phyloP scores from a whole-genome alignment of 2,329 filamentous ascomycete species.

The Metarhizium rileyi region DNA sequence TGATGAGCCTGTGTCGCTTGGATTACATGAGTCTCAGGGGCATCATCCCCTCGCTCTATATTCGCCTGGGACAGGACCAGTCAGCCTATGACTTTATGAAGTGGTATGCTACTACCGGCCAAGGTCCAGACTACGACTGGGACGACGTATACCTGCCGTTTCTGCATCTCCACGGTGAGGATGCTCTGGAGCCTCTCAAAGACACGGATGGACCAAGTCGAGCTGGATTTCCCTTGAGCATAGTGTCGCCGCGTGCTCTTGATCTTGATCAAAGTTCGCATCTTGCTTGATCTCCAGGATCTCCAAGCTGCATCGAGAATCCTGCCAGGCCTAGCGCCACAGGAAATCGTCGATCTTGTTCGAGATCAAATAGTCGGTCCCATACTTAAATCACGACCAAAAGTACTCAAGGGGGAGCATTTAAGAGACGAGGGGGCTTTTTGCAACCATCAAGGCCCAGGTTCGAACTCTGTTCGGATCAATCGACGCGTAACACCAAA shows the following conservation, averaged over 20 bases:
- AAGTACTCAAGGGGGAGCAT: too few species aligned
- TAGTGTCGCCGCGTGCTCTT: too few species aligned
- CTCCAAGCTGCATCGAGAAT: conserved; percentile 8
- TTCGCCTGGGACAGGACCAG: conserved; percentile 38
- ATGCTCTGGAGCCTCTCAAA: conserved; percentile 28
- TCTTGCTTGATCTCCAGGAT: conserved; percentile 14
- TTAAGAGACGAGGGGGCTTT: too few species aligned
- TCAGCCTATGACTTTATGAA: conserved; percentile 35
- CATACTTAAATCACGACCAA: conserved; percentile 1
- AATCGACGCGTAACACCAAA: too few species aligned
- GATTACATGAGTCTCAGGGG: conserved; percentile 35
- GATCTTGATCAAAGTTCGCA: conserved; percentile 14
- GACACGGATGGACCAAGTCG: conserved; percentile 6
- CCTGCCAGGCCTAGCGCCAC: conserved; percentile 7
- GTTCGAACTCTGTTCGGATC: too few species aligned
- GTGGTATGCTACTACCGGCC: conserved; percentile 17
- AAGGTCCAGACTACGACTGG: conserved; percentile 11
- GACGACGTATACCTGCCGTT: conserved; percentile 10
- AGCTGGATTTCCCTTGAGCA: too few species aligned
- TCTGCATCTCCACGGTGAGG: conserved; percentile 25
- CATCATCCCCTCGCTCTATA: conserved; percentile 28
- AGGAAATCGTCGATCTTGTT: conserved; percentile 15
- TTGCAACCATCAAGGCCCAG: too few species aligned
- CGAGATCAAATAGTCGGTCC: conserved; percentile 9
- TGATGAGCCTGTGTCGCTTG: conserved; percentile 31